Evolutionary conservation across 1,284 basidiomycete species (phyloP), one percentile per base, ranked within the genome.

Genomic region (Cystobasidium sp.): DNA sequence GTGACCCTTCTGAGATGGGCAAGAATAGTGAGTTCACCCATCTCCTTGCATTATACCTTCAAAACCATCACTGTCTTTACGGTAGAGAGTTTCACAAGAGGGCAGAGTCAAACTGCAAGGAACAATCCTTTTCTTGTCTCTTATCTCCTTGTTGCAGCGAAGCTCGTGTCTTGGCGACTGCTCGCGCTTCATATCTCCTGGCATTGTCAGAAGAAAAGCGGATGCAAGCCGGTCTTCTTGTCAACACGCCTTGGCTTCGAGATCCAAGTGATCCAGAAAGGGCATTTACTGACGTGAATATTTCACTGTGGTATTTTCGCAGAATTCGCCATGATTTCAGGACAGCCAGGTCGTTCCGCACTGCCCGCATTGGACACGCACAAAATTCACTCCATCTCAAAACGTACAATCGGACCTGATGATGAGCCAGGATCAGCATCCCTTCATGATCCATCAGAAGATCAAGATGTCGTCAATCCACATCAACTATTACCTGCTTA

Each of bases 21-120:
- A 91, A 87, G 46, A 94, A 93, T 85, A 97, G 93, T 94, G 80
- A 84, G 92, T 88, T 8, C n/a, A 20, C 2, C 3, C 18, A 16
- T 37, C n/a, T 20, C 39, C 39, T 49, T 16, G 58, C 43, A 12
- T 39, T 56, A 31, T 41, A 10, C 12, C 5, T 41, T 16, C 10
- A 31, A 2, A 5, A 31, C 31, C 20, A 16, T n/a, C 37, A 18
- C 64, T n/a, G n/a, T 8, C 14, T 39, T n/a, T 55, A 47, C 46
- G 8, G 46, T 47, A n/a, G 46, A 49, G 14, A n/a, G 46, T 49
- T 5, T 31, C 31, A 1, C 31, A 31, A 31, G 31, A 31, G 31
- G 31, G 31, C 31, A 31, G 31, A 31, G n/a, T n/a, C n/a, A n/a
- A n/a, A n/a, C n/a, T n/a, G n/a, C n/a, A n/a, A n/a, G n/a, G n/a